Base-by-base conservation (phyloP, 352 stramenopile species). In the Thraustotheca clavata region DNA sequence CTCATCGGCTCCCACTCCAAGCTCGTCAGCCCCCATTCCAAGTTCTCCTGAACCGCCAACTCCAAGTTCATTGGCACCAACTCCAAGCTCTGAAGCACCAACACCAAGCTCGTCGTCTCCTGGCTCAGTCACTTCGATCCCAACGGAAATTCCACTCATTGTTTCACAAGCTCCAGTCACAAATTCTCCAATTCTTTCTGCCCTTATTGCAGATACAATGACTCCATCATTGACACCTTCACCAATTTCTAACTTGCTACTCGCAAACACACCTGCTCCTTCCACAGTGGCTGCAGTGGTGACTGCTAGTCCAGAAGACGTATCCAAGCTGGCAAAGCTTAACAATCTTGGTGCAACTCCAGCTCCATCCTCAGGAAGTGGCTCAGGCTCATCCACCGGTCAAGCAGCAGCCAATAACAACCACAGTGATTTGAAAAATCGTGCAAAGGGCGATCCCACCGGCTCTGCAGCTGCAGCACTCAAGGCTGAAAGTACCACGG, bases 401-500 rank as follows among this genome's bases (percentile, higher is more conserved):
- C 43, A 52, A 24, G 55, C 55, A 1, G 7, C 20, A 0, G 49
- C 38, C 49, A 35, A 62, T 27, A 62, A 32, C 35, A 35, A 12
- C 11, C 52, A 49, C 31, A 27, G n/a, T 26, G 52, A 62, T 27
- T 24, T 29, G 1, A 46, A 39, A 6, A 46, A 39, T 32, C 35
- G 39, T 22, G 55, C 41, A 38, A 50, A 49, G 0, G 55, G 14
- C 8, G 34, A 32, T 31, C 41, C 36, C 7, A 31, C 55, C 24
- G 14, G 16, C 16, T 46, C 41, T 18, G 6, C 35, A 29, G 26
- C n/a, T 0, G 16, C 41, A 14, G 55, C 41, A 11, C 5, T 62
- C 12, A 62, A 62, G 55, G 34, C 55, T 14, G 22, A 24, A 12
- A 24, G 49, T 11, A 62, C 55, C 6, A 50, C 55, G 11, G 55